Conservation (phyloP, 257 asterid species). For the Solanum chilense region DNA sequence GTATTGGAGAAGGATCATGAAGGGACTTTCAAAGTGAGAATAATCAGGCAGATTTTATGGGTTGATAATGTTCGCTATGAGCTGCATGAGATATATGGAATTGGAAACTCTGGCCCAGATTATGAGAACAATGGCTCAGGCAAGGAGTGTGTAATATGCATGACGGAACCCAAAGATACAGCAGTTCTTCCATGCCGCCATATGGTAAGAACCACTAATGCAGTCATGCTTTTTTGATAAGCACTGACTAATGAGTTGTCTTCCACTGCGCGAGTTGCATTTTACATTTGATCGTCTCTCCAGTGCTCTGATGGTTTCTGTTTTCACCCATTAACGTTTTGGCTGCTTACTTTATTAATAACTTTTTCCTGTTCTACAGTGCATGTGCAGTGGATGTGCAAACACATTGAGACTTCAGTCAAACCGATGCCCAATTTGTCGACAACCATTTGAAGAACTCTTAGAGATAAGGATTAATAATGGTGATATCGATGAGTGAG, state of each 20-base stretch:
- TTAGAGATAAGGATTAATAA: slow-evolving; percentile 43
- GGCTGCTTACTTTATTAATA: neutral
- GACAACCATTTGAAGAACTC: slow-evolving; percentile 44
- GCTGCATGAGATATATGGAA: slow-evolving; percentile 63
- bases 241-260: neutral
- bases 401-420: slow-evolving; percentile 55
- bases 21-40: slow-evolving; percentile 35
- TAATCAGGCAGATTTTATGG: slow-evolving; percentile 51
- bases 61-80: slow-evolving; percentile 53
- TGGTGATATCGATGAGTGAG: slow-evolving; percentile 2
- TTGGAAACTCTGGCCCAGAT: slow-evolving; percentile 35
- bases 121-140: slow-evolving; percentile 37
- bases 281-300: neutral
- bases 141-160: slow-evolving; percentile 70
- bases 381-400: slow-evolving; percentile 64
- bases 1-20: slow-evolving; percentile 33
- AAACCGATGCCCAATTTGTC: slow-evolving; percentile 66
- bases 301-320: neutral
- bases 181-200: slow-evolving; percentile 75
- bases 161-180: slow-evolving; percentile 64
- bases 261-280: neutral
- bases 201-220: slow-evolving; percentile 34
- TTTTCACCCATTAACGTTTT: neutral
- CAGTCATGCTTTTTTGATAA: neutral
- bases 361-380: slow-evolving; percentile 13